A percentile compares a stretch with the other conserved stretches of the same genome.
Conservation (phyloP, 352 stramenopile species). For the Globisporangium acanthophoron region DNA sequence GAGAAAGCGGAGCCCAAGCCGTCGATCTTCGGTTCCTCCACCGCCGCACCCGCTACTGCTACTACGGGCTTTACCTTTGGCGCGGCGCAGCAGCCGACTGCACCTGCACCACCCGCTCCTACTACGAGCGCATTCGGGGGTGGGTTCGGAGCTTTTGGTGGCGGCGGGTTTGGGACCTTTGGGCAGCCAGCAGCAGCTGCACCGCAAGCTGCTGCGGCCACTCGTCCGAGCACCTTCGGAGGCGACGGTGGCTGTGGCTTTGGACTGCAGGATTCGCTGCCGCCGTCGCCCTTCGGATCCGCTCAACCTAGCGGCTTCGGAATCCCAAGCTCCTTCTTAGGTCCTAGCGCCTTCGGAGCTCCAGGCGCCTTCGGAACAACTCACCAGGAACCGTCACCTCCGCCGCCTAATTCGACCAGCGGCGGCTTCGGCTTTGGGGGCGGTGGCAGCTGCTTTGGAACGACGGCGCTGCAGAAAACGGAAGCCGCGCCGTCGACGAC, state of each 20-base stretch:
- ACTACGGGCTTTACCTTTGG: not conserved
- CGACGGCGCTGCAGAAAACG: not conserved
- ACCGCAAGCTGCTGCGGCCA: too few species aligned
- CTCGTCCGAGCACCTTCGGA: not conserved
- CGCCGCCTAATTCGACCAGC: not conserved
- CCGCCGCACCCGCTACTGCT: not conserved
- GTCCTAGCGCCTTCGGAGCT: too few species aligned
- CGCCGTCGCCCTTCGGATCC: not conserved
- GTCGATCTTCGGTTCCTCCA: not conserved
- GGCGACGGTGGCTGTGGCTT: not conserved
- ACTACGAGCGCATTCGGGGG: not conserved
- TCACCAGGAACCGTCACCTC: not conserved
- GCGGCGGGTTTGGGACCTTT: not conserved
- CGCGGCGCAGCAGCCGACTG: not conserved
- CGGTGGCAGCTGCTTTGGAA: too few species aligned
- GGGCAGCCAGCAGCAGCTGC: too few species aligned
- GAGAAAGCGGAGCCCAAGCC: not conserved
- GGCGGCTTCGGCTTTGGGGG: not conserved
- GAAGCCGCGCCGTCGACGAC: not conserved
- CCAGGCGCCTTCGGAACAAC: not conserved
- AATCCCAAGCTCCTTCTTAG: too few species aligned
- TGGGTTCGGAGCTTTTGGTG: not conserved
- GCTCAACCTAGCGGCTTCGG: not conserved
- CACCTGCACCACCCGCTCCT: not conserved
- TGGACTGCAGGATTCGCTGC: not conserved